phyloP scores from a whole-genome alignment of 2,329 filamentous ascomycete genomes.

The Arthroderma uncinatum region DNA sequence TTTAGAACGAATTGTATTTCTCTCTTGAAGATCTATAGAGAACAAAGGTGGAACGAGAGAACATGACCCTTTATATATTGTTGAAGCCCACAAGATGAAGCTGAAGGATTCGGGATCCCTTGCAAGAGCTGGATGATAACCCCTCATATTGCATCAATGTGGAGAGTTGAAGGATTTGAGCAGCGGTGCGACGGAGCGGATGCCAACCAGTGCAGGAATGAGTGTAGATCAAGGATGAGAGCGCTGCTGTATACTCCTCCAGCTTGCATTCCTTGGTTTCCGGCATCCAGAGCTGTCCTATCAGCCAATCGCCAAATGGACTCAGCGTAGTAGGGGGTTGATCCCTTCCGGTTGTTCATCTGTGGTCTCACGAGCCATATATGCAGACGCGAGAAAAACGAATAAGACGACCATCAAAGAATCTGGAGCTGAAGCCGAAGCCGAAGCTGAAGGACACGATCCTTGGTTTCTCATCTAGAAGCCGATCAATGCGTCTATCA shows the following conservation, averaged over 20 bases:
- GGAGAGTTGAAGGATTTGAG: background rate
- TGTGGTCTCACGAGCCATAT: background rate
- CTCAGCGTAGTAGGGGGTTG: no score
- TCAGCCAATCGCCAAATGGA: background rate
- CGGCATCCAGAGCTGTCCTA: background rate
- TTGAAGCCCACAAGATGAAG: background rate
- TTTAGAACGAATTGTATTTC: background rate
- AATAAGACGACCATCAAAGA: no score
- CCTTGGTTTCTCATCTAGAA: background rate
- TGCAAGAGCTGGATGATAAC: background rate
- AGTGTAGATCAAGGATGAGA: background rate
- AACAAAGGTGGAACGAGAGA: background rate
- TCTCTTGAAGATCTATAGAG: background rate
- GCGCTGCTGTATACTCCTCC: background rate
- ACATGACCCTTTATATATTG: background rate
- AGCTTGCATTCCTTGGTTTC: no score
- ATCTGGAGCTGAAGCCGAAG: no score
- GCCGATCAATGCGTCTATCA: background rate
- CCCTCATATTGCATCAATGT: background rate
- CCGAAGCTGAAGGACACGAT: background rate
- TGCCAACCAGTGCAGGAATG: background rate
- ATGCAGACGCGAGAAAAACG: background rate
- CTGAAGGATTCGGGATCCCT: background rate
- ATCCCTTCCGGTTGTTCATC: background rate
- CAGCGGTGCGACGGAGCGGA: background rate